A percentile compares a stretch with the other conserved stretches of the same genome.
Conservation (phyloP, 495 filamentous ascomycete species). For the Neurospora sp. region DNA sequence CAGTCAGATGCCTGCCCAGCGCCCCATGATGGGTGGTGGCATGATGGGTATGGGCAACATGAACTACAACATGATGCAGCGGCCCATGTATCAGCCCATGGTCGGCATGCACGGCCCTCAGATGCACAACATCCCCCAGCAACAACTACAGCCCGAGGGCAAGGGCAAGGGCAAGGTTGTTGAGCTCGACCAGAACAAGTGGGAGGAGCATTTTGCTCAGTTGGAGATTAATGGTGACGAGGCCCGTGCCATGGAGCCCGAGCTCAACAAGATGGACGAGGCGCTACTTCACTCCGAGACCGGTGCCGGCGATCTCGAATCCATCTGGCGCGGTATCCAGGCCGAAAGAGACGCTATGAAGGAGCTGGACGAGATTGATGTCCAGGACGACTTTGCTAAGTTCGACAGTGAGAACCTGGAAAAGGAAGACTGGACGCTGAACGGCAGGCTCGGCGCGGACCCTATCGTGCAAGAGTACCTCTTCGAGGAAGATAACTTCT, state of each 20-base stretch:
- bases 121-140: conserved; percentile 28
- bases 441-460: conserved; percentile 43
- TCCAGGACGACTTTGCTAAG: conserved; percentile 51
- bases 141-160: conserved; percentile 34
- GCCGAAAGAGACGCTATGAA: conserved; percentile 67
- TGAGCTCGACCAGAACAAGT: conserved; percentile 85
- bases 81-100: conserved; percentile 41
- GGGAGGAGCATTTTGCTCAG: conserved; percentile 91
- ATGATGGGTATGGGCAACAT: conserved; percentile 38
- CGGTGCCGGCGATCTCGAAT: conserved; percentile 76
- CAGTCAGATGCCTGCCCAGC: conserved; percentile 45
- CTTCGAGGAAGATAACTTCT: conserved; percentile 89
- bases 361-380: conserved; percentile 43
- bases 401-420: conserved; percentile 63
- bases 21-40: conserved; percentile 46
- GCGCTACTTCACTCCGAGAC: conserved; percentile 42
- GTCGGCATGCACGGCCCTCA: conserved; percentile 37
- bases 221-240: conserved; percentile 72
- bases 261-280: conserved; percentile 79
- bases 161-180: conserved; percentile 90
- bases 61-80: conserved; percentile 34
- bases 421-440: conserved; percentile 44
- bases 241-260: conserved; percentile 70
- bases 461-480: conserved; percentile 80
- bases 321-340: conserved; percentile 77